Evolutionary conservation across 768 basidiomycete species (phyloP).

Genomic region (Amanita muscaria): DNA sequence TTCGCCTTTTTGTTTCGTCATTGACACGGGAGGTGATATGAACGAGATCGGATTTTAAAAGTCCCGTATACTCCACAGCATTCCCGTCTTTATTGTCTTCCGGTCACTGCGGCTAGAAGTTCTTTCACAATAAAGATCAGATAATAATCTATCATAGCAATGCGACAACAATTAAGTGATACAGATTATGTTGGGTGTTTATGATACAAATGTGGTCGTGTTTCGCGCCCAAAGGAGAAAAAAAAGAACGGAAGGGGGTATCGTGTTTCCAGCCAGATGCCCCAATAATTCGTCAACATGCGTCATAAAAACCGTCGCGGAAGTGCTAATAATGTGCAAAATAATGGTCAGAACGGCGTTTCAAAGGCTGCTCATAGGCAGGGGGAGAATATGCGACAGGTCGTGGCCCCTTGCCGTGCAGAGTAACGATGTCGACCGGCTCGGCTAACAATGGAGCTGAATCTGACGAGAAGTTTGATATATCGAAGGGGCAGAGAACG

Average conservation of each 20-base stretch:
- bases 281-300: constrained; percentile 1
- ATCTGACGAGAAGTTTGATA: constrained; percentile 29
- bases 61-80: too few relatives aligned
- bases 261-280: constrained; percentile 5
- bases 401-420: constrained; percentile 41
- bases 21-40: too few relatives aligned
- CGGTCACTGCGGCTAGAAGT: too few relatives aligned
- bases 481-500: constrained; percentile 37
- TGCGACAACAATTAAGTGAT: too few relatives aligned
- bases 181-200: not conserved
- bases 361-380: constrained; percentile 30
- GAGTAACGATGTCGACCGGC: constrained; percentile 45
- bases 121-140: too few relatives aligned
- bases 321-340: constrained; percentile 12
- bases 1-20: too few relatives aligned
- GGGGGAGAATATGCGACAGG: constrained; percentile 43
- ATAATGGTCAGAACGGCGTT: constrained; percentile 20
- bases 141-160: too few relatives aligned
- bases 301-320: constrained; percentile 9
- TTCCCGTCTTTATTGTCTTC: too few relatives aligned
- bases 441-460: constrained; percentile 33
- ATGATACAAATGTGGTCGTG: not conserved
- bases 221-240: too few relatives aligned
- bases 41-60: too few relatives aligned
- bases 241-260: constrained; percentile 2